Base-by-base conservation (phyloP, 2,329 filamentous ascomycete genomes). In the Trichoderma guizhouense region DNA sequence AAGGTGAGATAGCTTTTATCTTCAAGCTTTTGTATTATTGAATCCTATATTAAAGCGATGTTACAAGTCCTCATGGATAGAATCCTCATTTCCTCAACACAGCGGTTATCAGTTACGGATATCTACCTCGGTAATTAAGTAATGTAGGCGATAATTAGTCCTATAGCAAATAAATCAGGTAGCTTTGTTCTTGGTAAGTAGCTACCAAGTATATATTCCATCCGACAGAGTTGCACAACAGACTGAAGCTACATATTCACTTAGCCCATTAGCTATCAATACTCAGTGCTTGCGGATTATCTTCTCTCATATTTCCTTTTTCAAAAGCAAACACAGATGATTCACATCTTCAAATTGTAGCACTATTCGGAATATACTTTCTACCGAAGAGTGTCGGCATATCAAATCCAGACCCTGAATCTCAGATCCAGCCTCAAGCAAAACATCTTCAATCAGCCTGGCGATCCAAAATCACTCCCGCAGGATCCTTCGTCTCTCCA, bases 401-500 rank as follows among this genome's bases (percentile, higher is more conserved):
- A 15, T 18, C 28, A 53, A 14, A 15, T 24, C 12, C 12, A 65
- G 9, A 14, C 7, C 30, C 9, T 18, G 0, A 15, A 18, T 21
- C 7, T 3, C 51, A 8, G 7, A 3, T 4, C n/a, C 62, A 64
- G n/a, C 11, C 7, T 21, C 24, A 11, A 5, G 5, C 12, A 51
- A 28, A 28, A 3, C 64, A 67, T 2, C 9, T 7, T 69, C 55
- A 69, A 53, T 69, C 66, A 3, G 30, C 66, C 24, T 62, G 57
- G 8, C 61, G 24, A 66, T 57, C 32, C 61, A 67, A 34, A 39
- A 71, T 30, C 43, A 71, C 69, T 9, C 69, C 69, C 18, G 21
- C 12, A 3, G 77, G 77, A 66, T 79, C 77, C 53, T 69, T 74
- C 1, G 77, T 79, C 55, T 77, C 76, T 3, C 62, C 55, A 66